Evolutionary conservation across 2,329 filamentous ascomycete genomes (phyloP).

Genomic region (Thelonectria blattea): DNA sequence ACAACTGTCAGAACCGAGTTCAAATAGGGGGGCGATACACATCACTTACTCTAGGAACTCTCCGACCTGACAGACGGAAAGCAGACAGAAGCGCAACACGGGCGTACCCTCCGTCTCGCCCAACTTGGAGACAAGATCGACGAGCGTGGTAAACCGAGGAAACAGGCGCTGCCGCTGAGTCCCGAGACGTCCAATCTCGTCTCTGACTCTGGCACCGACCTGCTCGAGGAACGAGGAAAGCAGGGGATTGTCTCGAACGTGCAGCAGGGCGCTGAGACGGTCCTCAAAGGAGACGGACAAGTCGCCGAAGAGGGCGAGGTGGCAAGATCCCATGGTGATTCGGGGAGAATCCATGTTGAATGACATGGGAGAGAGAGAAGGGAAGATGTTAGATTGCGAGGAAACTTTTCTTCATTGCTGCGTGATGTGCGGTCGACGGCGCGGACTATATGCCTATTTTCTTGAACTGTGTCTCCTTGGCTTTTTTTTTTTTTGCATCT

Average conservation of each 20-base stretch:
- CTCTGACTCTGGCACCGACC: constrained; percentile 27
- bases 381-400: too few relatives aligned
- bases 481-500: too few relatives aligned
- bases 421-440: neutral
- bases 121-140: constrained; percentile 33
- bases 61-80: constrained; percentile 32
- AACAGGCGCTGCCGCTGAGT: constrained; percentile 29
- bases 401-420: too few relatives aligned
- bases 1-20: neutral
- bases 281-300: constrained; percentile 32
- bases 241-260: constrained; percentile 32
- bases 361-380: neutral
- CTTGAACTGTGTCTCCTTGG: neutral
- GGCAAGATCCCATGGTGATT: neutral
- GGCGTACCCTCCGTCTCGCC: constrained; percentile 28
- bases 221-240: constrained; percentile 36
- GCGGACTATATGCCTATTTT: constrained; percentile 15
- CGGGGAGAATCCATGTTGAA: constrained; percentile 3
- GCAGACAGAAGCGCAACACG: constrained; percentile 32
- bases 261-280: constrained; percentile 30
- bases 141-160: constrained; percentile 38
- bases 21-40: neutral
- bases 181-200: constrained; percentile 30
- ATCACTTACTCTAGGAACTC: constrained; percentile 36
- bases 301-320: constrained; percentile 35